Evolutionary conservation across 441 rosid species (phyloP), one percentile per base, ranked within the genome.

Genomic region (Isatis lusitanica): DNA sequence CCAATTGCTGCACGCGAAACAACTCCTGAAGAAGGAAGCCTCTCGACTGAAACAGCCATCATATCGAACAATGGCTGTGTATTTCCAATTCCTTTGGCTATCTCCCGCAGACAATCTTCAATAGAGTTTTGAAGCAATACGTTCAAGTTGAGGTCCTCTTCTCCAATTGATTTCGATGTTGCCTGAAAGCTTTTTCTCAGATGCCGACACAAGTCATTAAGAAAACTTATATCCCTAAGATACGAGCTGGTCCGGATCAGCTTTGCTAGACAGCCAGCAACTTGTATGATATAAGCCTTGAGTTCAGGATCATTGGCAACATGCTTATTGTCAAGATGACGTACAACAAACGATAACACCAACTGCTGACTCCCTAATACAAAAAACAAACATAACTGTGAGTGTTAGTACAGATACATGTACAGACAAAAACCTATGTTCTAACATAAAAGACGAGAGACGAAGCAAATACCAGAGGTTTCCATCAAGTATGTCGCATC

Each of bases 201-300:
- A 88, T 96, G 99, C 80, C 97, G 86, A 79, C 98, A 93, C 64
- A 96, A 80, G 77, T 96, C 98, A 68, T 91, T 88, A 50, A 96
- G 93, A 77, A 87, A 90, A 63, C 89, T 88, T 73, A 86, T 80
- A 78, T 96, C 99, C 24, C 85, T 77, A 35, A 93, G 92, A 79
- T 73, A 82, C 10, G 80, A 79, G 72, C 80, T 85, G 43, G 92
- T 85, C 84, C 97, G 83, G 68, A 93, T 86, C 81, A 91, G 91
- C 83, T 84, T 83, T 47, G 91, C 94, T 69, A 96, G 80, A 76
- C 84, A 83, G 44, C 97, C 86, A 46, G 96, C 96, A 77, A 90
- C 89, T 86, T 84, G 90, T 70, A 89, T 71, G 63, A 90, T 86
- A 68, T 71, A 47, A 57, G 97, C 83, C 74, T 93, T 96, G 63